Evolutionary conservation across 805 yeast genomes (phyloP).

Genomic region (Schizosaccharomyces osmophilus): DNA sequence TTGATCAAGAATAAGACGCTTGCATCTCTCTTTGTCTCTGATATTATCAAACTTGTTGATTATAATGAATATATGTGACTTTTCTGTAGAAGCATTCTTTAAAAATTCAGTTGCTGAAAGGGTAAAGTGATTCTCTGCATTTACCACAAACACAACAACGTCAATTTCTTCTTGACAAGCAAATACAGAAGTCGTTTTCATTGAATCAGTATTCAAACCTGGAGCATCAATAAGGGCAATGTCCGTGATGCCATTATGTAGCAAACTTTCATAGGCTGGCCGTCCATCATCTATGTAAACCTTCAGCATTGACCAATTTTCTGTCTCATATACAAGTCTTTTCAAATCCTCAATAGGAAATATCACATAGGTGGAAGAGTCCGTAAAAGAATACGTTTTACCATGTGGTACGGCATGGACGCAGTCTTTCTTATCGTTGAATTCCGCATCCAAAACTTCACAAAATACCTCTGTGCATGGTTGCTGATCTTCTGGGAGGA

Average conservation of each 20-base stretch:
- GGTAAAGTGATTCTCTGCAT: slow-evolving; percentile 89
- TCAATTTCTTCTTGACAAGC: slow-evolving; percentile 94
- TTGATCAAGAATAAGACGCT: slow-evolving; percentile 53
- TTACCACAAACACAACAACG: slow-evolving; percentile 81
- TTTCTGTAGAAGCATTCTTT: slow-evolving; percentile 70
- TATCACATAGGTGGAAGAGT: slow-evolving; percentile 41
- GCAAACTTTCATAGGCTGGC: slow-evolving; percentile 37
- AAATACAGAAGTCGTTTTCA: slow-evolving; percentile 82
- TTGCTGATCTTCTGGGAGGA: slow-evolving; percentile 88
- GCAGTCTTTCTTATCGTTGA: slow-evolving; percentile 55
- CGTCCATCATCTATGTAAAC: slow-evolving; percentile 63
- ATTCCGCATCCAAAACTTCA: slow-evolving; percentile 68
- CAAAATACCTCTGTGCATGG: slow-evolving; percentile 94
- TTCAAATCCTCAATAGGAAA: slow-evolving; percentile 32
- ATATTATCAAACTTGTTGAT: slow-evolving; percentile 81
- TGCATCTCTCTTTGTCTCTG: slow-evolving; percentile 57
- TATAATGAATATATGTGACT: slow-evolving; percentile 76
- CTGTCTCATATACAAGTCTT: slow-evolving; percentile 42
- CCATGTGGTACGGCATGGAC: slow-evolving; percentile 63
- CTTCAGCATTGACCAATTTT: slow-evolving; percentile 45
- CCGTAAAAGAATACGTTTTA: slow-evolving; percentile 23
- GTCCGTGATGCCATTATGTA: slow-evolving; percentile 77
- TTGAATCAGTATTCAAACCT: slow-evolving; percentile 77
- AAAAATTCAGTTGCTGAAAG: slow-evolving; percentile 84
- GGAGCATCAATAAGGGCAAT: slow-evolving; percentile 91